Evolutionary conservation across 2,329 filamentous ascomycete genomes (phyloP).

Genomic region (Fusarium sp.): DNA sequence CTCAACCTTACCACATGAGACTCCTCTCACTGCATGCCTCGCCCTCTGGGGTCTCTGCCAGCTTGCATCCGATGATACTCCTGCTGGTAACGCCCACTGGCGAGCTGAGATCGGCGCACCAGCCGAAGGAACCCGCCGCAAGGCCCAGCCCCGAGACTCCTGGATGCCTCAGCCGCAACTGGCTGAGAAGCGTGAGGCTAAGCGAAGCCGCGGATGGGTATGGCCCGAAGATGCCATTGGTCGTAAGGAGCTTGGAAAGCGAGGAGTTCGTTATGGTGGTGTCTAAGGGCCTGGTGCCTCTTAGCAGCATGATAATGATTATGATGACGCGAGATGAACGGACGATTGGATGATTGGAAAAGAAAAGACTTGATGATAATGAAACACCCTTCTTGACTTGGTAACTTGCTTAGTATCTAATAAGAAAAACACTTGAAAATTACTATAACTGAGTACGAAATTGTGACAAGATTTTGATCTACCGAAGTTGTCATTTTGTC

Average conservation of each 20-base stretch:
- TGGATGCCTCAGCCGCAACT: conserved; percentile 82
- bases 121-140: conserved; percentile 76
- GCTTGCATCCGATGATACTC: conserved; percentile 69
- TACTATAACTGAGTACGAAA: not conserved
- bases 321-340: conserved; percentile 18
- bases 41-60: conserved; percentile 84
- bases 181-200: conserved; percentile 80
- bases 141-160: conserved; percentile 74
- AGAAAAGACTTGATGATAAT: conserved; percentile 31
- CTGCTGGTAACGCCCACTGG: conserved; percentile 69
- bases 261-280: conserved; percentile 68
- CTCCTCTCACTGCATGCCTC: conserved; percentile 74
- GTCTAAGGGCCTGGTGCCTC: conserved; percentile 31
- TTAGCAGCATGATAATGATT: conserved; percentile 20
- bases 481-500: not conserved
- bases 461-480: not conserved
- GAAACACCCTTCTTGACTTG: conserved; percentile 14
- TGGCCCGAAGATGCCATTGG: conserved; percentile 79
- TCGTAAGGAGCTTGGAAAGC: conserved; percentile 76
- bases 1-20: conserved; percentile 50
- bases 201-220: conserved; percentile 79
- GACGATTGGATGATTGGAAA: conserved; percentile 30
- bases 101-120: conserved; percentile 79
- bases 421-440: conserved; percentile 14
- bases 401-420: conserved; percentile 33